Base-by-base conservation (phyloP, 768 basidiomycete species). In the Termitomyces sp. region DNA sequence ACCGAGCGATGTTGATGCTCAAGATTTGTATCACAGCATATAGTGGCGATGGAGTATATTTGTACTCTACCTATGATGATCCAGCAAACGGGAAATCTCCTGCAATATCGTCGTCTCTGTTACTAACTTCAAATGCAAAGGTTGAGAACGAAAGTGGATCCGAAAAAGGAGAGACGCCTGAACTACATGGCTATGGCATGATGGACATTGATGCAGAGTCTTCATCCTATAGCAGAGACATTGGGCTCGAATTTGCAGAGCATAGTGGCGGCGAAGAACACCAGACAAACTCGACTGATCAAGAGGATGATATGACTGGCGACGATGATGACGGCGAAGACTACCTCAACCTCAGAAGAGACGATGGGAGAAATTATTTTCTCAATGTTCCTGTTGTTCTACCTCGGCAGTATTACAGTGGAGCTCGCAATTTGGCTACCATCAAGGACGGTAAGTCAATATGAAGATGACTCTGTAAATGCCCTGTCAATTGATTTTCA, bases 361-460 rank as follows among this genome's bases (percentile, higher is more conserved):
- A 62, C 28, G 66, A 68, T 44, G 69, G 67, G 22, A 60, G 60
- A 13, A 61, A 61, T 18, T 63, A 63, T 22, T 64, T 74, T 45
- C 67, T 67, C 43, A 68, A 70, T 51, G 78, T 82, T 4, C 80
- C 86, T 13, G 70, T 84, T 40, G 71, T 94, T 49, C 71, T 80
- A 60, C 92, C 93, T 28, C 81, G 85, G 42, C 70, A 69, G 59
- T 79, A 80, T 16, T 95, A 80, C 70, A 67, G 69, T 40, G 93
- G 93, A 14, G 83, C 85, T 33, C 83, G 86, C 56, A 96, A 94
- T 66, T 75, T 90, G 1, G 84, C 84, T 60, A 96, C 94, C 0
- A 80, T 92, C 43, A 96, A 96, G 70, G 93, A 94, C 68, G 91
- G 93, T 87, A 61, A 65, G 85, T 67, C 20, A 40, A 9, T 47